phyloP scores from a whole-genome alignment of 2,329 filamentous ascomycete species.

The Zymoseptoria tritici region DNA sequence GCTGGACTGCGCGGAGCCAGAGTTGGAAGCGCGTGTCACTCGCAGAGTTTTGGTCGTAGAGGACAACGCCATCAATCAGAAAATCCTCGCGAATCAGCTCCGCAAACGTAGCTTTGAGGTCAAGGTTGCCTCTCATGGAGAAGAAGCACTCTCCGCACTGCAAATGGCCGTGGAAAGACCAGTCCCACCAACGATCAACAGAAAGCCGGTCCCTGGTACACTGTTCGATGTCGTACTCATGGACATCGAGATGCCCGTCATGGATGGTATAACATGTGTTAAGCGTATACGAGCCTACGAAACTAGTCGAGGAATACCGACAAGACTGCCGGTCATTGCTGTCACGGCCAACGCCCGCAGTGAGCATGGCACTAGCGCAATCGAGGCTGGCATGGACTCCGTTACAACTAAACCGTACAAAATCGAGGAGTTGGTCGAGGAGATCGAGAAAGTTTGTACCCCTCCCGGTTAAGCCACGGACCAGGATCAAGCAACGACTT shows the following conservation, averaged over 20 bases:
- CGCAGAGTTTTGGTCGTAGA: constrained; percentile 17
- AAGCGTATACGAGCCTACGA: constrained; percentile 22
- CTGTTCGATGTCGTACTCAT: constrained; percentile 22
- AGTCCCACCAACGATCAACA: neutral
- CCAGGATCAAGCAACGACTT: neutral
- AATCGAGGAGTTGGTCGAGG: constrained; percentile 14
- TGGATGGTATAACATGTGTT: constrained; percentile 23
- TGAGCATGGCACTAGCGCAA: constrained; percentile 20
- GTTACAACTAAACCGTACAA: constrained; percentile 19
- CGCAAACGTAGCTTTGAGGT: constrained; percentile 20
- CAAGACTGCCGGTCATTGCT: constrained; percentile 22
- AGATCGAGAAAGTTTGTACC: constrained; percentile 11
- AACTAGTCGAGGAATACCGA: constrained; percentile 5
- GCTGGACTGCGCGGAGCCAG: neutral
- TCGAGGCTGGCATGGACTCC: constrained; percentile 23
- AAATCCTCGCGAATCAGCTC: constrained; percentile 22
- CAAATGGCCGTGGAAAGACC: constrained; percentile 4
- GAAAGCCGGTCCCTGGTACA: constrained; percentile 8
- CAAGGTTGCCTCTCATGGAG: constrained; percentile 19
- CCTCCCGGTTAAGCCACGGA: neutral
- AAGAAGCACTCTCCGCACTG: constrained; percentile 22
- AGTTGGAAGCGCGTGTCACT: neutral
- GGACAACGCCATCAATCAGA: constrained; percentile 27
- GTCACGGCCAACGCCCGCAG: constrained; percentile 26
- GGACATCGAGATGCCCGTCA: constrained; percentile 29